Evolutionary conservation across 179 eudicot species (phyloP), one percentile per base, ranked within the genome.

Genomic region (Corrigiola litoralis): DNA sequence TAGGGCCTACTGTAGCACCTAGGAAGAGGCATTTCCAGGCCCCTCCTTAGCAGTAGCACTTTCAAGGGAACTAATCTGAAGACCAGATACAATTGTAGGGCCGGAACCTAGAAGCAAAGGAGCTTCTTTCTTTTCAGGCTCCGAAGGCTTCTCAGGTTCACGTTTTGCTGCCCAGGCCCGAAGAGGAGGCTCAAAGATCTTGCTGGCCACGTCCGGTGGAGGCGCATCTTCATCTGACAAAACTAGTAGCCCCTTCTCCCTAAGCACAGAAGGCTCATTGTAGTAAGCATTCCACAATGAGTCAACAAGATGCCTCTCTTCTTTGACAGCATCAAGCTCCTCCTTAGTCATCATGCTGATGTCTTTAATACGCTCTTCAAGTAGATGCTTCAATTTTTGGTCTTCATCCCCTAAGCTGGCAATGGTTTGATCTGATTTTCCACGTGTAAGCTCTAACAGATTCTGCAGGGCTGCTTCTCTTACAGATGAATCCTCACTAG

Each of bases 121-220:
- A 14, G 85, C 48, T 61, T 81, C 76, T 31, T 84, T 80, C 82
- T 84, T 92, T 29, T 79, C 87, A 46, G 75, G 44, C 55, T 55
- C 69, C 2, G 84, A 40, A 42, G 67, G 56, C 17, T 49, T 33
- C 32, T 69, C 72, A 16, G 73, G 54, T 28, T 79, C 66, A 6
- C 72, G 73, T 28, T 72, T 77, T 4, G 94, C 85, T 51, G 97
- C 88, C 82, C 80, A 86, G 1, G 89, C 95, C 41, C 98, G 69
- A 42, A 92, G 82, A 71, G 95, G 89, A n/a, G 96, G 91, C 70
- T 87, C 86, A 65, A 92, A 89, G 62, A 77, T 82, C 58, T 82
- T 66, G 68, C 96, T 75, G 4, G 95, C 97, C 51, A 91, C 95
- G 73, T 92, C 97, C 0, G 96, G 92, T n/a, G 96, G 87, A 25